Conservation (phyloP, 2,329 filamentous ascomycete species). For the Colletotrichum sp. region DNA sequence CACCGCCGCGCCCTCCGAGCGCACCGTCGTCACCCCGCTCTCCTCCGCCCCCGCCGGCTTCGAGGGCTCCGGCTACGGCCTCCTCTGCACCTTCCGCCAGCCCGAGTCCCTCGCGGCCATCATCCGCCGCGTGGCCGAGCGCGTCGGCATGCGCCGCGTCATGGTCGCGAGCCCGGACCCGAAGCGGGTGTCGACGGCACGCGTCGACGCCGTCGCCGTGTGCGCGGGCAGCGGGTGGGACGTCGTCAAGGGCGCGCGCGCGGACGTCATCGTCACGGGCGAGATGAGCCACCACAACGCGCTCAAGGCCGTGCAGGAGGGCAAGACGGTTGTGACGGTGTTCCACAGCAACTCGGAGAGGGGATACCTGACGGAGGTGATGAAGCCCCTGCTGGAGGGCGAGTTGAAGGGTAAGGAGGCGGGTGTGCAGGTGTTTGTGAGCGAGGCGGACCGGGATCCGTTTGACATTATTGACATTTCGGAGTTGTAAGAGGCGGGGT, state of each 20-base stretch:
- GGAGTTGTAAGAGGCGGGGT: constrained; percentile 32
- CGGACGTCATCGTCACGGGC: constrained; percentile 87
- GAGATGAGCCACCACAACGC: constrained; percentile 95
- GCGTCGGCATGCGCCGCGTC: constrained; percentile 67
- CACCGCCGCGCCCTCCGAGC: constrained; percentile 34
- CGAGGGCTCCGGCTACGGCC: constrained; percentile 58
- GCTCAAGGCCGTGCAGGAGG: constrained; percentile 82
- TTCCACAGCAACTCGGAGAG: constrained; percentile 96
- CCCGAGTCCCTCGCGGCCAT: constrained; percentile 47
- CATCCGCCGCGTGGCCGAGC: constrained; percentile 63
- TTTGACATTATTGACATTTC: constrained; percentile 74
- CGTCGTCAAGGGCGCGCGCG: constrained; percentile 72
- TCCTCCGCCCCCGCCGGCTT: constrained; percentile 43
- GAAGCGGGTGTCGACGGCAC: constrained; percentile 24
- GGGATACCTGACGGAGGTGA: constrained; percentile 75
- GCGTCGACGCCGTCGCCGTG: constrained; percentile 76
- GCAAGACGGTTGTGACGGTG: constrained; percentile 80
- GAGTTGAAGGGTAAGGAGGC: constrained; percentile 56
- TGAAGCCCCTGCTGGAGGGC: constrained; percentile 69
- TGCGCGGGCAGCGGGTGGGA: constrained; percentile 89
- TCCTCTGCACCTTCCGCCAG: constrained; percentile 46
- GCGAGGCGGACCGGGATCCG: constrained; percentile 83
- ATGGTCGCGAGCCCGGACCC: constrained; percentile 44
- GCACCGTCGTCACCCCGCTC: constrained; percentile 52
- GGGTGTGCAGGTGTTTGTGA: constrained; percentile 72